Conservation (phyloP, 768 basidiomycete species). For the Phaffia australis region DNA sequence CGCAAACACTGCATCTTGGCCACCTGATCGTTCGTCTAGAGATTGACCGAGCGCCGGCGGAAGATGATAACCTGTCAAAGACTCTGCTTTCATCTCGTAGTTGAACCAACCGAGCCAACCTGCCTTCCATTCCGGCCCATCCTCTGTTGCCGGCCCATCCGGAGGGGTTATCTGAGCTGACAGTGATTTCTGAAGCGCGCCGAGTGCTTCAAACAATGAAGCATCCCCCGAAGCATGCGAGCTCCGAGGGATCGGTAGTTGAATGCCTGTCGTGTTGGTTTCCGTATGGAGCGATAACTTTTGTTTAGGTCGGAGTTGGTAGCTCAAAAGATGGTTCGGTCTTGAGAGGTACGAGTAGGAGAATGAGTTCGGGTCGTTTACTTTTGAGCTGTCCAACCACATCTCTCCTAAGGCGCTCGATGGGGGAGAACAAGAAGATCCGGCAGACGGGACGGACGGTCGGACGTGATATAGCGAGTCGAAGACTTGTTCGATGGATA, state of each 20-base stretch:
- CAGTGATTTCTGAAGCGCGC: constrained; percentile 15
- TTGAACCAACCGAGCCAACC: constrained; percentile 66
- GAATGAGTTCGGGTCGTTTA: constrained; percentile 8
- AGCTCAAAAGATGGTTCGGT: constrained; percentile 15
- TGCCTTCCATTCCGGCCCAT: constrained; percentile 61
- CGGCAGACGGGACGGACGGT: not conserved
- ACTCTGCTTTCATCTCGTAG: constrained; percentile 63
- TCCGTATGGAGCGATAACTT: not conserved
- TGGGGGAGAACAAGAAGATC: not conserved
- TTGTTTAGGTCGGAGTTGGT: constrained; percentile 9
- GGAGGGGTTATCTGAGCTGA: constrained; percentile 4
- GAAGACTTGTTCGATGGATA: constrained; percentile 16
- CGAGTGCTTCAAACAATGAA: constrained; percentile 19
- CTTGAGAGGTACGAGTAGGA: constrained; percentile 23
- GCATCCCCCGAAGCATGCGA: not conserved
- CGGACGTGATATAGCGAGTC: constrained; percentile 9
- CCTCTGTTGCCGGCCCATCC: constrained; percentile 37
- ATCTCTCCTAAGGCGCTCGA: constrained; percentile 7
- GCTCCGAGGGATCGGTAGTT: not conserved
- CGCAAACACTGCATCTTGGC: constrained; percentile 9
- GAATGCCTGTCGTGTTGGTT: not conserved
- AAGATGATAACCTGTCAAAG: constrained; percentile 45
- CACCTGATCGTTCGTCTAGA: constrained; percentile 5
- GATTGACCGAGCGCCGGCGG: constrained; percentile 22
- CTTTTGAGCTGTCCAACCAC: constrained; percentile 25